Conservation (phyloP, 1,284 basidiomycete genomes). For the Anthracocystis walkeri region DNA sequence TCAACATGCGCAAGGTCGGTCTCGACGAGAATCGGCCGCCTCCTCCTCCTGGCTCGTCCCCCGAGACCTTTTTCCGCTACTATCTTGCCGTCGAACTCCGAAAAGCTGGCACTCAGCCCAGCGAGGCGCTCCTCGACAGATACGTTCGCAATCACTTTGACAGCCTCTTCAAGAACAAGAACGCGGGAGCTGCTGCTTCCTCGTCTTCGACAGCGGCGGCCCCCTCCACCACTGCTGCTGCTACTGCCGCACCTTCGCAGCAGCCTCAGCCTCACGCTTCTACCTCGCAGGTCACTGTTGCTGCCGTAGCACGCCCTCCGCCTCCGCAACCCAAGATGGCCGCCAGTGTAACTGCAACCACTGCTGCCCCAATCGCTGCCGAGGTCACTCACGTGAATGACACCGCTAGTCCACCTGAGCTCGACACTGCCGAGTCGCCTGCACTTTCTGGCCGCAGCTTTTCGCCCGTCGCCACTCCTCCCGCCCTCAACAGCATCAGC, state of each 20-base stretch:
- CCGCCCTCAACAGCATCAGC: conserved; percentile 29
- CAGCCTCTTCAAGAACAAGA: conserved; percentile 55
- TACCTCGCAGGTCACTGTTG: conserved; percentile 38
- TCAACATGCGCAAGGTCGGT: conserved; percentile 55
- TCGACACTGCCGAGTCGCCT: conserved; percentile 39
- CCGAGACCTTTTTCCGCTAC: conserved; percentile 60
- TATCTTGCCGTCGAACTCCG: conserved; percentile 63
- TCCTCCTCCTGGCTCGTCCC: conserved; percentile 52
- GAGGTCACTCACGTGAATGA: not conserved
- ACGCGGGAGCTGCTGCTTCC: conserved; percentile 1
- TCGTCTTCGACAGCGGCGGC: not conserved
- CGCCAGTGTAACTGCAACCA: not conserved
- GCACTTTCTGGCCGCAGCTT: conserved; percentile 36
- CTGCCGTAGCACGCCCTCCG: conserved; percentile 32
- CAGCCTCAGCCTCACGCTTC: conserved; percentile 21
- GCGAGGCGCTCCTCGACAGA: conserved; percentile 59
- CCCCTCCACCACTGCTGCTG: not conserved
- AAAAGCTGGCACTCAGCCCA: conserved; percentile 59
- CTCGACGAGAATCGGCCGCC: conserved; percentile 57
- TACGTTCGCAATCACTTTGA: conserved; percentile 65
- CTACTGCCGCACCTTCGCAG: not conserved
- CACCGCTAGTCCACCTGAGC: conserved; percentile 36
- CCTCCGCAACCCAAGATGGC: conserved; percentile 25
- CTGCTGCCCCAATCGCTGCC: not conserved
- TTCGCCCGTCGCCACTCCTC: conserved; percentile 39